Percentiles rank a stretch among this genome's conserved stretches.
These are phyloP conservation scores for Pezizomycotina sp. DNA, from an alignment of 2,329 filamentous ascomycete genomes.

Conservation along the genomic window DNA sequence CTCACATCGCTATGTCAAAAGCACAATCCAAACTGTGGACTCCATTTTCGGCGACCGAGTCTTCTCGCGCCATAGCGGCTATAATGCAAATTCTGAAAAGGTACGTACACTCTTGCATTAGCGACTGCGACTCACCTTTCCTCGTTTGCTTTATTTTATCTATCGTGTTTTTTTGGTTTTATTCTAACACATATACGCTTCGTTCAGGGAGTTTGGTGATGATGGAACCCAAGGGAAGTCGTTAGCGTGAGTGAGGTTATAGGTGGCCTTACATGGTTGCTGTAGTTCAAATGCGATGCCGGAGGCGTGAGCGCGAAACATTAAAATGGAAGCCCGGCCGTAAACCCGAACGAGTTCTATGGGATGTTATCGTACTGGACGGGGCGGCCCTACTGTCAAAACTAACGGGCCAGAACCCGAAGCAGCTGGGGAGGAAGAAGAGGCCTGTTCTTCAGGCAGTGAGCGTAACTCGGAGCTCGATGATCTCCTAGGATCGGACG, in stretches of 20 bases:
- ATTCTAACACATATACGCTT: conserved; percentile 44
- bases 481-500: conserved; percentile 7
- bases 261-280: no score
- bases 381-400: no score
- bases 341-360: no score
- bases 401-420: no score
- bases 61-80: conserved; percentile 48
- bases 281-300: no score
- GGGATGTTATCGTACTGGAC: no score
- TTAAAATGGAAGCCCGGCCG: no score
- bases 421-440: no score
- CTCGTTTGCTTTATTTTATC: conserved; percentile 44
- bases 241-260: conserved; percentile 28
- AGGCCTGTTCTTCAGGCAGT: no score
- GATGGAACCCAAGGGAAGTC: conserved; percentile 46
- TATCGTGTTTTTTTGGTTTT: conserved; percentile 43
- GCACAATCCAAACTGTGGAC: conserved; percentile 35
- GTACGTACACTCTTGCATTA: conserved; percentile 45
- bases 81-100: conserved; percentile 49
- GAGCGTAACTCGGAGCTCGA: conserved; percentile 2
- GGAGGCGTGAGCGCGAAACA: no score
- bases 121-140: conserved; percentile 34
- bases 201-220: conserved; percentile 35
- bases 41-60: conserved; percentile 53
- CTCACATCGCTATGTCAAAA: no score